Evolutionary conservation across 768 basidiomycete genomes (phyloP).

Genomic region (Suillus ampliporus): DNA sequence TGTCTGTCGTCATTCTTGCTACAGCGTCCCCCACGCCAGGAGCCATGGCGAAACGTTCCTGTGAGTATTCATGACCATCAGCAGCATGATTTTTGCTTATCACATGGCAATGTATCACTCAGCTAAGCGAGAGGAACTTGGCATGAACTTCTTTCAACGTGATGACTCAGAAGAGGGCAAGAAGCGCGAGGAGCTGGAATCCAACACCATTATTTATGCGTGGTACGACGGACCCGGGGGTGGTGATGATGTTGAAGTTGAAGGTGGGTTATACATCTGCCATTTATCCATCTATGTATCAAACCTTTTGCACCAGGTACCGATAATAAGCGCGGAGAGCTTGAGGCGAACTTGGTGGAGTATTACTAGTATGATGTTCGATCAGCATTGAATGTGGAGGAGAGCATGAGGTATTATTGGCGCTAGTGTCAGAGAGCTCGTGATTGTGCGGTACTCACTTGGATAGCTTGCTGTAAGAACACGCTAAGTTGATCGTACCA

Average conservation of each 20-base stretch:
- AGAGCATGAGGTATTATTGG: not conserved
- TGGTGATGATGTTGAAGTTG: too few relatives aligned
- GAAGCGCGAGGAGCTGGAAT: not conserved
- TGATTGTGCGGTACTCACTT: too few relatives aligned
- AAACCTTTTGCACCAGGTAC: not conserved
- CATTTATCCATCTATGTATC: too few relatives aligned
- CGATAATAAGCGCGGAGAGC: not conserved
- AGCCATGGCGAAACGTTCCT: not conserved
- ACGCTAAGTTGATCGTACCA: not conserved
- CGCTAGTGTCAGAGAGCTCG: too few relatives aligned
- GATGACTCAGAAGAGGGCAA: not conserved
- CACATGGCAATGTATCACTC: not conserved
- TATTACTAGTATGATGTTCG: too few relatives aligned
- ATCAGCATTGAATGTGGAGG: too few relatives aligned
- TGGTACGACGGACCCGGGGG: too few relatives aligned
- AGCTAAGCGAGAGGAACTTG: not conserved
- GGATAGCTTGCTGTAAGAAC: too few relatives aligned
- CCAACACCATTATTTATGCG: too few relatives aligned
- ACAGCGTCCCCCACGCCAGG: conserved; percentile 1
- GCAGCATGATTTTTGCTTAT: not conserved
- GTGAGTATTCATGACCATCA: conserved; percentile 2
- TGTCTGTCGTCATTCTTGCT: not conserved
- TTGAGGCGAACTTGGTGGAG: not conserved
- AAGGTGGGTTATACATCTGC: too few relatives aligned
- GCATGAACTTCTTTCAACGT: not conserved